A percentile compares a stretch with the other conserved stretches of the same genome.
phyloP scores from a whole-genome alignment of 495 filamentous ascomycete species.

The Aspergillus cristatus region DNA sequence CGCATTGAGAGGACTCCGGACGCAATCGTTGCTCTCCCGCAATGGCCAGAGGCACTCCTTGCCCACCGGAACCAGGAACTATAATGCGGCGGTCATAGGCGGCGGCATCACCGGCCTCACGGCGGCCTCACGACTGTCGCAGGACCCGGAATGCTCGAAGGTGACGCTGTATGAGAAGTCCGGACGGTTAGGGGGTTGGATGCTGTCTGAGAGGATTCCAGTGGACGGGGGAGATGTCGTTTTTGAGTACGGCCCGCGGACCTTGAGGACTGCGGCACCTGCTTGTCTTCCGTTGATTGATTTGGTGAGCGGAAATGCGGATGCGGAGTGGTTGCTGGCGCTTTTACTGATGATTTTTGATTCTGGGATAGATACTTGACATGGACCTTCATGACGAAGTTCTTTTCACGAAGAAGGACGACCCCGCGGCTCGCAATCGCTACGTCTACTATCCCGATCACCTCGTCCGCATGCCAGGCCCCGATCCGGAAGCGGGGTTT shows the following conservation, averaged over 20 bases:
- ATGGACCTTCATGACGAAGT: slow-evolving; percentile 55
- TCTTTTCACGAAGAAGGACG: slow-evolving; percentile 41
- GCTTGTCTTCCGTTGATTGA: slow-evolving; percentile 41
- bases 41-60: slow-evolving; percentile 10
- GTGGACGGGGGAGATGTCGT: slow-evolving; percentile 52
- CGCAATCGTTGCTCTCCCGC: slow-evolving; percentile 10
- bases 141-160: slow-evolving; percentile 45
- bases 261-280: slow-evolving; percentile 48
- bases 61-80: slow-evolving; percentile 11
- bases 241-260: slow-evolving; percentile 82
- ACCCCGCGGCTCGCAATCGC: slow-evolving; percentile 49
- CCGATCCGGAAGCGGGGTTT: slow-evolving; percentile 15
- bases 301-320: slow-evolving; percentile 38
- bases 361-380: slow-evolving; percentile 44
- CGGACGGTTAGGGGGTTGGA: slow-evolving; percentile 70
- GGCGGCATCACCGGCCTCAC: slow-evolving; percentile 88
- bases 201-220: slow-evolving; percentile 56
- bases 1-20: slow-evolving; percentile 10
- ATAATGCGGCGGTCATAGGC: slow-evolving; percentile 65
- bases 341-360: background rate
- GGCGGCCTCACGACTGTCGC: slow-evolving; percentile 63
- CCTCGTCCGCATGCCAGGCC: slow-evolving; percentile 60
- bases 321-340: background rate
- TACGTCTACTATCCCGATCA: slow-evolving; percentile 91
- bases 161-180: slow-evolving; percentile 75